Evolutionary conservation across 192 early-diverging fungal species (phyloP).

Genomic region (Lobosporangium transversale): DNA sequence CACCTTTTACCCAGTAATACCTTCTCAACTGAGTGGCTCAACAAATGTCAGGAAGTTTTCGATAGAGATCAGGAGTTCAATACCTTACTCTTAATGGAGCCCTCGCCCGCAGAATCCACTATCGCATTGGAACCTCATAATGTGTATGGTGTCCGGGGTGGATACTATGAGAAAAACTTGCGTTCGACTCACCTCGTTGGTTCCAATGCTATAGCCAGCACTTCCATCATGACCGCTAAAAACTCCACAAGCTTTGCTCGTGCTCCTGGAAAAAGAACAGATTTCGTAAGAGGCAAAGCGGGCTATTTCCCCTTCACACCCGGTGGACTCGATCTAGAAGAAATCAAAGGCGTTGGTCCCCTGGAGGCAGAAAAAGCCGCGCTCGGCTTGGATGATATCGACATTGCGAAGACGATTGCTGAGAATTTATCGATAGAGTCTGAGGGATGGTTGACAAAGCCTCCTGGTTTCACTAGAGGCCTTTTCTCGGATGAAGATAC

Average conservation of each 20-base stretch:
- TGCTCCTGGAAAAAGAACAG: constrained; percentile 59
- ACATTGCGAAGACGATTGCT: constrained; percentile 33
- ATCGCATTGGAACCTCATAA: constrained; percentile 64
- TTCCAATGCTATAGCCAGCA: constrained; percentile 30
- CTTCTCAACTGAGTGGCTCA: constrained; percentile 64
- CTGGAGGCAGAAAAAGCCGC: constrained; percentile 45
- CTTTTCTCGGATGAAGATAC: constrained; percentile 57
- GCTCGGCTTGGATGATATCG: constrained; percentile 41
- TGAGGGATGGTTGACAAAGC: constrained; percentile 62
- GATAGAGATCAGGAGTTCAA: constrained; percentile 15
- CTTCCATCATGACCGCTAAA: constrained; percentile 52
- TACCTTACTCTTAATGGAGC: constrained; percentile 53
- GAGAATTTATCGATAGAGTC: constrained; percentile 18
- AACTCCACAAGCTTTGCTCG: constrained; percentile 82
- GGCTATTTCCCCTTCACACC: constrained; percentile 81
- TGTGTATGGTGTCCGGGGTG: constrained; percentile 58
- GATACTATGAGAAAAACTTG: constrained; percentile 55
- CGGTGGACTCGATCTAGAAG: constrained; percentile 69
- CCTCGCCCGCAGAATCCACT: constrained; percentile 58
- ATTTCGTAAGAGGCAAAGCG: constrained; percentile 78
- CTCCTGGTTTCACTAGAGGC: constrained; percentile 81
- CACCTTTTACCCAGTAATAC: constrained; percentile 63
- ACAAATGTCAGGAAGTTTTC: constrained; percentile 64
- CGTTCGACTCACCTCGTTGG: constrained; percentile 20
- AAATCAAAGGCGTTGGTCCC: constrained; percentile 30